Base-by-base conservation (phyloP, 148 eudicot genomes). In the Gaultheria prostrata region DNA sequence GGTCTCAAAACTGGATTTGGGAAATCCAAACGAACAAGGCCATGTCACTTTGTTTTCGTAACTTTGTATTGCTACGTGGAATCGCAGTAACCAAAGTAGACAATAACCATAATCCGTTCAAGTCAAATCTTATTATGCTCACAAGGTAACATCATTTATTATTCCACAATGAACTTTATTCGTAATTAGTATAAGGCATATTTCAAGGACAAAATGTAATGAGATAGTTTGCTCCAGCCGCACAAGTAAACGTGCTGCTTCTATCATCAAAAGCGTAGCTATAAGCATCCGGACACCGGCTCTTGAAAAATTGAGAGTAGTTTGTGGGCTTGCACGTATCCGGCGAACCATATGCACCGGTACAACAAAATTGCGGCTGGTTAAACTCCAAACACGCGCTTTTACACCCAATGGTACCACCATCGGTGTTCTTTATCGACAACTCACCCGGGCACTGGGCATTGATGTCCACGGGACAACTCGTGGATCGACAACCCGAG, bases 331-430 rank as follows among this genome's bases (percentile, higher is more conserved):
- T 69, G 83, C 83, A 82, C 0, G 63, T 82, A 0, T 8, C 0
- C 0, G 83, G 78, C 1, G 65, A 8, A 11, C 35, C 28, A 3
- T 9, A 71, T 0, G 46, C 26, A 6, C 83, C 77, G 5, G 65
- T 49, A 30, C 83, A 82, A 32, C 83, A 82, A 13, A 4, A 79
- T 24, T 82, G 49, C 18, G 77, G 77, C 24, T 43, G 53, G 1
- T 82, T 57, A 49, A 75, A 82, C 17, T 70, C 80, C 54, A 82
- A 26, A 17, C 84, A 82, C 8, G 84, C 84, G 0, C 84, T 82
- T 49, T 82, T 82, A 43, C 79, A 82, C 2, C 84, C 84, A 12
- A 76, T 83, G 9, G 63, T 61, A 0, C 20, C 45, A 17, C 84
- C 80, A 30, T 26, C 51, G 0, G 32, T 30, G 21, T 63, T 49